Percentiles rank a stretch among this genome's conserved stretches.
Conservation (phyloP, 495 filamentous ascomycete genomes). For the Aspergillus indologenus region DNA sequence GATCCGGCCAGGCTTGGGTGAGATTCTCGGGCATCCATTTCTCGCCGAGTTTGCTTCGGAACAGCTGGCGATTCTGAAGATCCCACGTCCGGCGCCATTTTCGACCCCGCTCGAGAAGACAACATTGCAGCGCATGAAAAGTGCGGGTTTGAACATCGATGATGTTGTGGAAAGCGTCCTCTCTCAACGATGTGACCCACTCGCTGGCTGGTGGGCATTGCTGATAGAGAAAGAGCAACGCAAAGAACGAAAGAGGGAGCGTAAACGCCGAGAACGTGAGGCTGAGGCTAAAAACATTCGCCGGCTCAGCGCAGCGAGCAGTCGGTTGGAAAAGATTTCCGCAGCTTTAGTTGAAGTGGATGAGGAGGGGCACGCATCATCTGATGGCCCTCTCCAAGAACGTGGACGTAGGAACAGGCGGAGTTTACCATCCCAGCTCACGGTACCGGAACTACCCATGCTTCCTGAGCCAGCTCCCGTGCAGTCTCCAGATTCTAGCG, state of each 20-base stretch:
- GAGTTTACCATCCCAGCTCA: conserved; percentile 49
- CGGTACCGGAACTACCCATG: conserved; percentile 65
- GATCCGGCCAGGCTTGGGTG: conserved; percentile 76
- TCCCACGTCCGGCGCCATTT: conserved; percentile 81
- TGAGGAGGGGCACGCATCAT: conserved; percentile 56
- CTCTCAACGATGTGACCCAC: conserved; percentile 78
- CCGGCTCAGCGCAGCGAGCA: conserved; percentile 81
- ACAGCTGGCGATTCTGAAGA: conserved; percentile 85
- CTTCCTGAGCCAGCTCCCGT: conserved; percentile 58
- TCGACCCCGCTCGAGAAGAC: conserved; percentile 87
- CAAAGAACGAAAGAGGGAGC: conserved; percentile 78
- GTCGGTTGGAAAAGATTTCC: conserved; percentile 74
- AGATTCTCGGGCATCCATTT: conserved; percentile 86
- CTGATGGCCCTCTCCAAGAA: conserved; percentile 31
- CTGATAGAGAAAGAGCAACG: conserved; percentile 94
- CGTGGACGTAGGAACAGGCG: conserved; percentile 56
- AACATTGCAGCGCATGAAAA: conserved; percentile 88
- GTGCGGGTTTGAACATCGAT: conserved; percentile 92
- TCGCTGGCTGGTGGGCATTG: conserved; percentile 96
- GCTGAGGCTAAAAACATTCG: conserved; percentile 74
- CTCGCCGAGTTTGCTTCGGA: conserved; percentile 82
- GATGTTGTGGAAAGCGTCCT: conserved; percentile 91
- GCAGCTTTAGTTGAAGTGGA: conserved; percentile 70
- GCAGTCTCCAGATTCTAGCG: conserved; percentile 38
- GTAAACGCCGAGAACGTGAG: conserved; percentile 81